Base-by-base conservation (phyloP, 257 asterid genomes). In the Craterostigma plantagineum region DNA sequence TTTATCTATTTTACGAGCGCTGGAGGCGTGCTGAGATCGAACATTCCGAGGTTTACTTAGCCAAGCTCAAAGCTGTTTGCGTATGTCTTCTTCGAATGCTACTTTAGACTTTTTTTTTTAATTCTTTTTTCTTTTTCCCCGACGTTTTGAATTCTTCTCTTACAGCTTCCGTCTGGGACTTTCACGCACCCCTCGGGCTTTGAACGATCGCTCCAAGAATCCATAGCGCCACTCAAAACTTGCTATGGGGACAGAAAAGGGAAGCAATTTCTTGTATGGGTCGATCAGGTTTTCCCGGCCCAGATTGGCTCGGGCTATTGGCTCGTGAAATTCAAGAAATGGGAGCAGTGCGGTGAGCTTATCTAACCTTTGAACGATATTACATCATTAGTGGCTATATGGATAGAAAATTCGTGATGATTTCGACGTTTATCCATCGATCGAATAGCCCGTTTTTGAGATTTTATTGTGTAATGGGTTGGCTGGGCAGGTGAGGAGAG, bases 1-100 rank as follows among this genome's bases (percentile, higher is more conserved):
- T 77, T 61, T 71, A 70, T 64, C 53, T 90, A 59, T 77, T 82
- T 48, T 58, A 67, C 10, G 99, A 90, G 70, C 70, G 66, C 58
- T 90, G 99, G 96, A 69, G 96, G 59, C 94, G 86, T 34, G 99
- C 79, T 46, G 99, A 90, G 60, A 57, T 80, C 54, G 79, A 75
- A 39, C 72, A 80, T 18, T 72, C 82, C 7, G 99, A 79, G 69
- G 43, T 67, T 40, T 65, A 53, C 53, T 47, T 83, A 75, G 73
- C 75, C 18, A 71, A 61, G 49, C 71, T 90, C 60, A 79, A 79
- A 61, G 66, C 90, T 45, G 70, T 65, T 27, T 77, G 74, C 58
- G 99, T 83, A 83, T 23, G 30, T 23, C n/a, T n/a, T n/a, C n/a
- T n/a, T n/a, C n/a, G n/a, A n/a, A n/a, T n/a, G n/a, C n/a, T n/a